Evolutionary conservation across 306 rosid genomes (phyloP), one percentile per base, ranked within the genome.

Genomic region (Dryas drummondii): DNA sequence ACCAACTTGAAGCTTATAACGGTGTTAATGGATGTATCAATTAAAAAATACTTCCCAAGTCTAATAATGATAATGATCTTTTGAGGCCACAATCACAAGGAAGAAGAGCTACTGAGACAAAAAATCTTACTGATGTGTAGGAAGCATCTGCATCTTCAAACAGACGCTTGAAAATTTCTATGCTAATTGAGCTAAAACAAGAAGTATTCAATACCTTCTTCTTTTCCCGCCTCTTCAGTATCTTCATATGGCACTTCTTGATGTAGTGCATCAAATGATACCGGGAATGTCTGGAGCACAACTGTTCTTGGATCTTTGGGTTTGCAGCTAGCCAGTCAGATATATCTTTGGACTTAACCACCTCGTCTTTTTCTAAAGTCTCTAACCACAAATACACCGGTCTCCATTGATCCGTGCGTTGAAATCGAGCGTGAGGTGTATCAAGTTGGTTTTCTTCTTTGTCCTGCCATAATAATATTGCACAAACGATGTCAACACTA

Each of bases 321-420:
- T 91, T 94, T 37, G 79, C 90, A 45, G 82, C 78, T 60, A 94
- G 83, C 99, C 97, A 94, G 19, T 91, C 99, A 16, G 91, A 75
- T 69, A 94, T 94, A 58, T 94, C 98, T 81, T 89, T 94, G 61
- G 99, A 92, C 70, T 94, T 88, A 42, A 94, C 97, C 79, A 85
- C 97, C 70, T 92, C 97, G 9, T 87, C 97, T 73, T 84, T 87
- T 60, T 88, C 83, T 75, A 94, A 75, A 68, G 94, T 82, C 73
- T 94, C 98, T 68, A 91, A 71, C 98, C 98, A 94, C 1, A 89
- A 75, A 80, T 94, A 94, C 65, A 92, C 98, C 1, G 97, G 97
- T 72, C 92, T 68, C 97, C 97, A 91, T 66, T 90, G 98, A 76
- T 90, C 91, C 0, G 97, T 90, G 62, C 98, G 97, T 65, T 94